Percentiles rank a stretch among this genome's conserved stretches.
These are phyloP conservation scores for Paramyrothecium roridum DNA, from an alignment of 2,329 filamentous ascomycete species.

Conservation along the genomic window DNA sequence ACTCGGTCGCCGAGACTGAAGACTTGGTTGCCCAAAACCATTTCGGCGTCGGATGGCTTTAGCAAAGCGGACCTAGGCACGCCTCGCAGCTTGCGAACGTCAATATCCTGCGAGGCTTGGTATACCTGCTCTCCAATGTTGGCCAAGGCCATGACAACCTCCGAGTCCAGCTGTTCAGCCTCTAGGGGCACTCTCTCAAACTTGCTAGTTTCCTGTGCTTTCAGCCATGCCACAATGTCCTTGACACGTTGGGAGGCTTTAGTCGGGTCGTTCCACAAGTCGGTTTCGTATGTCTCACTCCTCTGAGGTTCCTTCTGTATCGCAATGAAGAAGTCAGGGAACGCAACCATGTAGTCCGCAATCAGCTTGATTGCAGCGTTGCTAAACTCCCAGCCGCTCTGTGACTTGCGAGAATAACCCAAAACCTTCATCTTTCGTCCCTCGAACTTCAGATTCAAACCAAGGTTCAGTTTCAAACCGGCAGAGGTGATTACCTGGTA, in stretches of 20 bases:
- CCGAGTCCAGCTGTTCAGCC: slow-evolving; percentile 92
- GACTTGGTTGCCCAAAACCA: slow-evolving; percentile 79
- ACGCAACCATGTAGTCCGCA: slow-evolving; percentile 84
- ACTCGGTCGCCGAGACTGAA: slow-evolving; percentile 88
- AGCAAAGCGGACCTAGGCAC: slow-evolving; percentile 85
- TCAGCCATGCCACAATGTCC: slow-evolving; percentile 92
- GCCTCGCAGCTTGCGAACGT: slow-evolving; percentile 68
- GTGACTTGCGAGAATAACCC: slow-evolving; percentile 85
- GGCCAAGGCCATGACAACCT: slow-evolving; percentile 80
- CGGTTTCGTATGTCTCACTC: slow-evolving; percentile 78
- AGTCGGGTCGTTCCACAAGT: slow-evolving; percentile 75
- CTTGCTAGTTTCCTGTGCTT: slow-evolving; percentile 83
- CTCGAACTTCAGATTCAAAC: slow-evolving; percentile 95
- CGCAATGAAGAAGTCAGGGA: slow-evolving; percentile 91
- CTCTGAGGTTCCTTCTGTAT: slow-evolving; percentile 83
- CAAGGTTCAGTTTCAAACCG: slow-evolving; percentile 81
- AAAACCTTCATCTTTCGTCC: slow-evolving; percentile 92
- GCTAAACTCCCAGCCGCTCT: slow-evolving; percentile 94
- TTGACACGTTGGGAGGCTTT: slow-evolving; percentile 79
- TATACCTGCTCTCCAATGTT: slow-evolving; percentile 64
- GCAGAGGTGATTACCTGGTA: slow-evolving; percentile 79
- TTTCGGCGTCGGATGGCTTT: slow-evolving; percentile 94
- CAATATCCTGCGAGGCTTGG: slow-evolving; percentile 46
- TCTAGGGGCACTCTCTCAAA: slow-evolving; percentile 96
- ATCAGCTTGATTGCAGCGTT: slow-evolving; percentile 77